A percentile compares a stretch with the other conserved stretches of the same genome.
Conservation (phyloP, 2,329 filamentous ascomycete species). For the Cordyceps tenuipes region DNA sequence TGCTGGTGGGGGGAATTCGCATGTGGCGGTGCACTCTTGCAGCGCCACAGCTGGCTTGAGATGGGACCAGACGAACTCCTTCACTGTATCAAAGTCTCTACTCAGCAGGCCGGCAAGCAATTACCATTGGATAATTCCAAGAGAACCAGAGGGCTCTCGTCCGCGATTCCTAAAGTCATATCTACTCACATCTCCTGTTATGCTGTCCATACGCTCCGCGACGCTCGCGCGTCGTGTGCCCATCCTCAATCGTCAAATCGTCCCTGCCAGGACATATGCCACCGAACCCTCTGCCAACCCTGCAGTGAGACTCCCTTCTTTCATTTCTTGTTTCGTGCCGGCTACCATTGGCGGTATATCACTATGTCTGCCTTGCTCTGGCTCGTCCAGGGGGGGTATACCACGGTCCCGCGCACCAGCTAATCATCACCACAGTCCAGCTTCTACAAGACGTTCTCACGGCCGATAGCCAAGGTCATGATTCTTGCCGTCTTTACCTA, state of each 20-base stretch:
- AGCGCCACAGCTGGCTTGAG: background rate
- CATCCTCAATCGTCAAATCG: background rate
- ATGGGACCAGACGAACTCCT: background rate
- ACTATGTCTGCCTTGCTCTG: background rate
- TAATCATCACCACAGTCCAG: conserved; percentile 35
- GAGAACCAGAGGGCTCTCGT: no score
- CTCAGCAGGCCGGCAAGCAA: background rate
- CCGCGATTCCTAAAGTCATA: no score
- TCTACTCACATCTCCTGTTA: background rate
- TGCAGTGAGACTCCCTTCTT: background rate
- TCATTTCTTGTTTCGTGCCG: no score
- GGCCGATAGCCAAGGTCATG: conserved; percentile 65
- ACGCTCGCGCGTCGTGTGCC: background rate
- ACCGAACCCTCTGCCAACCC: conserved; percentile 10
- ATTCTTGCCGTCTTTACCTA: conserved; percentile 71
- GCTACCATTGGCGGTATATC: no score
- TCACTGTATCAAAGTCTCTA: background rate
- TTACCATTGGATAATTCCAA: background rate
- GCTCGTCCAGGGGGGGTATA: background rate
- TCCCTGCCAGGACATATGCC: conserved; percentile 1
- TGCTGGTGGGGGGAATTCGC: background rate
- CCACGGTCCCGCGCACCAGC: background rate
- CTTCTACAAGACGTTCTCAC: conserved; percentile 69
- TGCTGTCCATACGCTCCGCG: conserved; percentile 6
- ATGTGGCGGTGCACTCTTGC: background rate